Percentiles rank a stretch among this genome's conserved stretches.
Conservation (phyloP, 345 rosid species). For the Pugionium dolabratum region DNA sequence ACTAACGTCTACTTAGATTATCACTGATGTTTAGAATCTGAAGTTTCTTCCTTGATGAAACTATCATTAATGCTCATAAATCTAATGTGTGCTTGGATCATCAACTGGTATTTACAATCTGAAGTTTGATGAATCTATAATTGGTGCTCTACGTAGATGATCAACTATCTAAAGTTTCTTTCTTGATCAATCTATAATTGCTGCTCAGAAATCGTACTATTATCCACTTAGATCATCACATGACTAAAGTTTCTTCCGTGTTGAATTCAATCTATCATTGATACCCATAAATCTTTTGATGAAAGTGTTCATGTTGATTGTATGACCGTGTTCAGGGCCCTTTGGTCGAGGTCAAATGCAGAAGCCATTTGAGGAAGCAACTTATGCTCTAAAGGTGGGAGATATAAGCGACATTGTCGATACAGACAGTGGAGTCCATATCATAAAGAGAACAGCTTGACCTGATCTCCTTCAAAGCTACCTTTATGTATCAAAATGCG, state of each 20-base stretch:
- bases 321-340: conserved; percentile 50
- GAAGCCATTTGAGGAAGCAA: conserved; percentile 91
- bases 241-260: neutral
- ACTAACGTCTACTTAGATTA: neutral
- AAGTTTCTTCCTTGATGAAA: neutral
- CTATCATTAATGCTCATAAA: neutral
- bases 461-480: conserved; percentile 1
- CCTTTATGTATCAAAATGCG: conserved; percentile 7
- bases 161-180: neutral
- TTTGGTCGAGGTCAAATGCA: conserved; percentile 97
- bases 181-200: neutral
- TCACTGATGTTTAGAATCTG: neutral
- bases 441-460: conserved; percentile 78
- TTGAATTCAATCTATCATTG: neutral
- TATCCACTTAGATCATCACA: neutral
- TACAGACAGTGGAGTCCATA: conserved; percentile 92
- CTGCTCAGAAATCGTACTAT: neutral
- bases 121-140: neutral
- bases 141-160: neutral
- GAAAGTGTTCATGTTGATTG: conserved; percentile 12
- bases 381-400: conserved; percentile 73
- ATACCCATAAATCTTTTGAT: neutral
- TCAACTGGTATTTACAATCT: neutral
- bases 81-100: neutral
- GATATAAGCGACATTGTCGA: conserved; percentile 91